These are phyloP conservation scores for Conringia planisiliqua DNA, from an alignment of 345 rosid genomes.

Conservation along the genomic window DNA sequence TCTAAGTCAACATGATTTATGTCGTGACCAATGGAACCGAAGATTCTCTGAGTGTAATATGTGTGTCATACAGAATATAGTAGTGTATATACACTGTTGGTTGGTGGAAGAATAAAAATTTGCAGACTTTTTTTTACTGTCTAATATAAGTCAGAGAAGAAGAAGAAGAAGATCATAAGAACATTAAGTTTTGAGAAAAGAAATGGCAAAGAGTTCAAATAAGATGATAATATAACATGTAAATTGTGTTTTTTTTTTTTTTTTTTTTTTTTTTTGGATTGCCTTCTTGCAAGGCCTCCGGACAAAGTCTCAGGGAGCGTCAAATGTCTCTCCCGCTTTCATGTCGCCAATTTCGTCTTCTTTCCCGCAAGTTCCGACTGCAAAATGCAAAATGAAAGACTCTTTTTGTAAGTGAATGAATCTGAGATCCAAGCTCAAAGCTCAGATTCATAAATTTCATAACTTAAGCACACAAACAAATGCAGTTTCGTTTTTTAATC, in stretches of 20 bases:
- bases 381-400: slow-evolving; percentile 1
- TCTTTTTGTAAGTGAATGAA: neutral
- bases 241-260: slow-evolving; percentile 2
- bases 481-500: neutral
- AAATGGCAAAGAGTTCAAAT: slow-evolving; percentile 29
- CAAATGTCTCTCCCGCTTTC: slow-evolving; percentile 22
- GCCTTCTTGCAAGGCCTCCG: slow-evolving; percentile 23
- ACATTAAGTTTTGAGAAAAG: slow-evolving; percentile 20
- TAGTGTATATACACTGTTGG: neutral
- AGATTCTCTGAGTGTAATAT: neutral
- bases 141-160: slow-evolving; percentile 26
- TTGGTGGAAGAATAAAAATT: slow-evolving; percentile 6
- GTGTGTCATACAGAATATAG: neutral
- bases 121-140: slow-evolving; percentile 21
- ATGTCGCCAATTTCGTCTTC: neutral
- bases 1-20: no score
- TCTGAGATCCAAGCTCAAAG: neutral
- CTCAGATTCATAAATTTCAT: neutral
- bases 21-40: neutral
- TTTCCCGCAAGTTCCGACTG: slow-evolving; percentile 20
- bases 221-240: slow-evolving; percentile 30
- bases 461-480: neutral
- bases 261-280: neutral
- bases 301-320: slow-evolving; percentile 28
- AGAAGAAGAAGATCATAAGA: slow-evolving; percentile 12